Base-by-base conservation (phyloP, 192 early-diverging fungal species). In the Backusella luteola region DNA sequence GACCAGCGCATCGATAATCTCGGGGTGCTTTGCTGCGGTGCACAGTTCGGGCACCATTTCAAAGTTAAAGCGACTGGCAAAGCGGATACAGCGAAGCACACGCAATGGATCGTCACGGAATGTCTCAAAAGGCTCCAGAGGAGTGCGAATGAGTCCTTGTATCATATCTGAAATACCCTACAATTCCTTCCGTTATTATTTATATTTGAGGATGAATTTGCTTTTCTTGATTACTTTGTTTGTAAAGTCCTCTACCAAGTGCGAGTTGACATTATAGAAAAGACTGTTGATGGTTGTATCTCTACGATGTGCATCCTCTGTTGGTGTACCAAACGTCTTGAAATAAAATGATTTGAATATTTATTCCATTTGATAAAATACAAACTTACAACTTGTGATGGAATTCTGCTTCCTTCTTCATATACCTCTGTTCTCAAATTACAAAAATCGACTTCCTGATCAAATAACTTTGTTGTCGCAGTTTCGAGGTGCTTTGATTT, bases 401-500 rank as follows among this genome's bases (percentile, higher is more conserved):
- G 98, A 38, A 96, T 95, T 14, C 98, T 84, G 36, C 90, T 94
- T 69, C 90, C 86, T 34, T 93, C 90, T 42, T 86, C 84, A 84
- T 99, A 99, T 7, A 90, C 87, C 79, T 99, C 98, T 32, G 92
- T 96, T 34, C 98, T 86, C 76, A 99, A 81, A 81, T 98, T 97
- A 26, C 97, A 96, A 87, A 99, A 99, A 84, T 99, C 98, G 11
- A 99, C 82, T 36, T 88, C 80, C 76, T 89, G 84, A 17, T 87
- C 96, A 73, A 94, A 88, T 3, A 99, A 82, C 35, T 88, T 91
- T 39, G 90, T 92, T 12, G 95, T 98, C 0, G 98, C 98, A 0
- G 98, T 99, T 83, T 99, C 97, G 59, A 99, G 83, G 84, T 99
- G 98, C 85, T 99, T 99, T 49, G 94, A 96, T 79, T 93, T 92